These are phyloP conservation scores for Daldinia decipiens DNA, from an alignment of 495 filamentous ascomycete genomes.

Conservation along the genomic window DNA sequence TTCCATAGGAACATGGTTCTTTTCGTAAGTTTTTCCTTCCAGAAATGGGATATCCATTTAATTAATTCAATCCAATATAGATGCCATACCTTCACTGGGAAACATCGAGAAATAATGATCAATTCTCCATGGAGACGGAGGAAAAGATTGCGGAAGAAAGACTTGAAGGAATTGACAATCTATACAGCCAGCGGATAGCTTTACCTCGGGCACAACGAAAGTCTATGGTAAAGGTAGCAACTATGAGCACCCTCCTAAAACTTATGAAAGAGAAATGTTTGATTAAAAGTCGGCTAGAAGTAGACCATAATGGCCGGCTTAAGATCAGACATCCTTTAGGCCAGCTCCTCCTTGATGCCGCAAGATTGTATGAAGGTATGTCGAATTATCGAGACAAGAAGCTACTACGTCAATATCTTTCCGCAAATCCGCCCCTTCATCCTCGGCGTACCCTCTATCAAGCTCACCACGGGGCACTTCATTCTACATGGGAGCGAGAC, in stretches of 20 bases:
- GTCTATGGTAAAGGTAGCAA: too few species aligned
- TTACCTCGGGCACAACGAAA: too few species aligned
- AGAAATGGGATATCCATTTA: too few species aligned
- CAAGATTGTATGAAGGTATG: constrained; percentile 54
- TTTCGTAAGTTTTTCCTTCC: constrained; percentile 41
- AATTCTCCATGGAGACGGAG: constrained; percentile 52
- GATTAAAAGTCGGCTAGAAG: not conserved
- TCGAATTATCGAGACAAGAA: constrained; percentile 63
- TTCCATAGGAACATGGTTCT: constrained; percentile 52
- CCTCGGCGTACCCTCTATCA: constrained; percentile 76
- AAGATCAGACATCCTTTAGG: constrained; percentile 48
- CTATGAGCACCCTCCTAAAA: constrained; percentile 30
- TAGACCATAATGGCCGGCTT: constrained; percentile 43
- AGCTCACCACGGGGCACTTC: constrained; percentile 71
- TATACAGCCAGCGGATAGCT: too few species aligned
- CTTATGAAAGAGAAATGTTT: constrained; percentile 14
- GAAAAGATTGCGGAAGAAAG: not conserved
- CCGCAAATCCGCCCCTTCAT: constrained; percentile 67
- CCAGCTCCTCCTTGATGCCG: constrained; percentile 52
- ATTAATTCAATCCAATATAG: too few species aligned
- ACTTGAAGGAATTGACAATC: too few species aligned
- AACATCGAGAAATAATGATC: constrained; percentile 49
- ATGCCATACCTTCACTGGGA: constrained; percentile 80
- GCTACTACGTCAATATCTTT: constrained; percentile 68
- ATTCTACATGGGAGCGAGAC: constrained; percentile 68